These are phyloP conservation scores for Dryas alaskensis DNA, from an alignment of 306 rosid genomes.

Conservation along the genomic window DNA sequence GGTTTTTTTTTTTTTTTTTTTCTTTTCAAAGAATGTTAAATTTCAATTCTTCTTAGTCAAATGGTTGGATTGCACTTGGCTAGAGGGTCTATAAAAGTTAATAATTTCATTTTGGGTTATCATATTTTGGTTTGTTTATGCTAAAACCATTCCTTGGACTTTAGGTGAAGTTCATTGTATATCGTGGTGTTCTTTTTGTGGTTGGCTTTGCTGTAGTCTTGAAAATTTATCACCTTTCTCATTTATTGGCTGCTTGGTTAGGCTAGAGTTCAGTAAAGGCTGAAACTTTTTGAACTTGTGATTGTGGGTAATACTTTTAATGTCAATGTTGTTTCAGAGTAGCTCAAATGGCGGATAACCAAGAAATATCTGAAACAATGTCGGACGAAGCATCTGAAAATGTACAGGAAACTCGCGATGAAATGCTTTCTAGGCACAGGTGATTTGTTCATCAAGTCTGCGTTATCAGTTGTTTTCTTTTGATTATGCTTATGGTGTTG, in stretches of 20 bases:
- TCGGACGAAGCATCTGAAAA: conserved; percentile 41
- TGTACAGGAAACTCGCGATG: conserved; percentile 68
- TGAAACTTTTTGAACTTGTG: not conserved
- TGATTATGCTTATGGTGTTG: not conserved
- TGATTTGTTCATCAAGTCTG: conserved; percentile 10
- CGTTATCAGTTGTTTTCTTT: not conserved
- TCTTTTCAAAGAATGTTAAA: not conserved
- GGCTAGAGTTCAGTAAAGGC: not conserved
- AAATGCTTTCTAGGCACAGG: conserved; percentile 68
- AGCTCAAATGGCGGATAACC: conserved; percentile 62
- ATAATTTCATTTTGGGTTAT: not conserved
- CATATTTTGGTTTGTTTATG: not conserved
- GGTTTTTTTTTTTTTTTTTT: not conserved
- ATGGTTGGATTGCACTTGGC: not conserved
- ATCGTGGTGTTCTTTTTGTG: not conserved
- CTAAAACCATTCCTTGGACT: not conserved
- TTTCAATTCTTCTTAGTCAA: not conserved
- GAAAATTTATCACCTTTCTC: not conserved
- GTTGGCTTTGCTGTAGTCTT: conserved; percentile 2
- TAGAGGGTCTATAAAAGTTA: not conserved
- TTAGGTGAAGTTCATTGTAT: not conserved
- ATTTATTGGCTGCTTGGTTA: not conserved
- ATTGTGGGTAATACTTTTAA: not conserved
- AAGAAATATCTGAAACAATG: conserved; percentile 43
- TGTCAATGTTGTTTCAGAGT: conserved; percentile 35